Conservation (phyloP, 2,329 filamentous ascomycete genomes). For the Chalaropsis thielavioides region DNA sequence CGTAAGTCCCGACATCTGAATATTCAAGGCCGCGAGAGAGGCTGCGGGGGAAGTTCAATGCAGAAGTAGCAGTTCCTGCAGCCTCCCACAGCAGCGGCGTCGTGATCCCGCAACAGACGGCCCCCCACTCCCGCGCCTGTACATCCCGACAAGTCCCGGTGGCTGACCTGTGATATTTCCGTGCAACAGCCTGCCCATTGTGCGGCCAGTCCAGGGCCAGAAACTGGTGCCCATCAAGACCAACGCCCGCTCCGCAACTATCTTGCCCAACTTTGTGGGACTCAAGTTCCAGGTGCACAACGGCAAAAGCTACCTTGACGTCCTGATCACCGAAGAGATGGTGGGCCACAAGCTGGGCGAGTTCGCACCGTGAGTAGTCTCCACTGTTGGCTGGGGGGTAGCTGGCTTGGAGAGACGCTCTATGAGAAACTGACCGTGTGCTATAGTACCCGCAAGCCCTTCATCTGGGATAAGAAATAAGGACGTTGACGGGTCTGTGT, state of each 20-base stretch:
- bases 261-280: constrained; percentile 83
- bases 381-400: background rate
- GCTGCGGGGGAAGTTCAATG: background rate
- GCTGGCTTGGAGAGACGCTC: too few species aligned
- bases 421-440: background rate
- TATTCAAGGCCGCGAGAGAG: background rate
- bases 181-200: constrained; percentile 44
- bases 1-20: constrained; percentile 29
- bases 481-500: background rate
- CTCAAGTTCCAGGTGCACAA: constrained; percentile 84
- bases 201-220: constrained; percentile 44
- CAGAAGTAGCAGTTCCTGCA: background rate
- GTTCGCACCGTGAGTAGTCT: constrained; percentile 60
- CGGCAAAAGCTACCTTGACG: constrained; percentile 71
- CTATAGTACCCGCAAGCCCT: constrained; percentile 42
- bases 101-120: background rate
- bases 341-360: constrained; percentile 90
- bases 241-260: constrained; percentile 74
- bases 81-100: constrained; percentile 15
- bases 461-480: constrained; percentile 36
- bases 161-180: background rate
- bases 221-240: constrained; percentile 63
- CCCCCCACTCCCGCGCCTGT: background rate
- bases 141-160: background rate
- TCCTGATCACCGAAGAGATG: constrained; percentile 86